Base-by-base conservation (phyloP, 1,139 yeast species). In the Candida smagusa region DNA sequence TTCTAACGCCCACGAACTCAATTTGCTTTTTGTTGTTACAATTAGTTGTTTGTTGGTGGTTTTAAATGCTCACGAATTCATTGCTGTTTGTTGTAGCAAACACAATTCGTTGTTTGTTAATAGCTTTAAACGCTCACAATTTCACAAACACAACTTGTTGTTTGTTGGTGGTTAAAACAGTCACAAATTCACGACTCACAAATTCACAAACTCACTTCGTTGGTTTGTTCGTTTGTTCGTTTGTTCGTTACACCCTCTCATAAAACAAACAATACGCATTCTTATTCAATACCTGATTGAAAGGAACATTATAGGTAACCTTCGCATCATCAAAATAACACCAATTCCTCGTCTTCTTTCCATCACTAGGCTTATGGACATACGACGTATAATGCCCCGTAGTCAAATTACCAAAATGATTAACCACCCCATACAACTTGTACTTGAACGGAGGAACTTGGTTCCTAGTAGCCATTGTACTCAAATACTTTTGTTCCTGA, bases 341-440 rank as follows among this genome's bases (percentile, higher is more conserved):
- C 95, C 95, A 87, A 12, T 74, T 77, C 36, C 73, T 66, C 4
- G 54, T 45, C 43, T 59, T 62, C 39, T 56, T 55, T 9, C 45
- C 34, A 37, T 59, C 68, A 34, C 67, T 67, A 5, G 70, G 57
- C 49, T 86, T 85, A 49, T 80, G 68, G 2, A 88, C 95, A 53
- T 80, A 84, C 0, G 96, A 73, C 0, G 97, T 92, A 58, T 92
- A 92, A 61, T 92, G 98, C 0, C 98, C 97, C 2, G 95, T 88
- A 33, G 84, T 77, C 34, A 90, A 67, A 22, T 69, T 65, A 2
- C 98, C 97, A 45, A 70, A 76, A 60, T 92, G 98, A 50, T 87
- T 85, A n/a, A 90, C 92, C 24, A 90, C 95, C 0, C 85, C 95
- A 50, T 81, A 86, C 27, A 92, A 63, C 47, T 78, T 79, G 58